phyloP scores from a whole-genome alignment of 108 stramenopile species.

The Aurantiochytrium sp. region DNA sequence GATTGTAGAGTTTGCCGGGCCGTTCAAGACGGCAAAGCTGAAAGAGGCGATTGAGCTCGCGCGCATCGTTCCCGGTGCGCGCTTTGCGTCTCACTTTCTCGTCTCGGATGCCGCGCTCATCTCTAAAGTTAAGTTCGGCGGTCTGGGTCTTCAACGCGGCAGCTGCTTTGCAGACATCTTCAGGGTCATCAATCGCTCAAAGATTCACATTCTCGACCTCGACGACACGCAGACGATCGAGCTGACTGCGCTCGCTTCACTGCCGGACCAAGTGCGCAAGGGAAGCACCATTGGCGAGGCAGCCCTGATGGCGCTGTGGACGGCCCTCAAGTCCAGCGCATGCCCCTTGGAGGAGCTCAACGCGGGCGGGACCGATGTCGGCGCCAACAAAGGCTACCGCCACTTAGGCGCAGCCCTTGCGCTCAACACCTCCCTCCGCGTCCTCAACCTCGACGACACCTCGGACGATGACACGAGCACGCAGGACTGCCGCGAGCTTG shows the following conservation, averaged over 20 bases:
- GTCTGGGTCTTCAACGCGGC: background rate
- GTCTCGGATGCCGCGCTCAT: background rate
- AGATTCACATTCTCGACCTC: background rate
- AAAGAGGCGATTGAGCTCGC: background rate
- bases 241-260: background rate
- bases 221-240: background rate
- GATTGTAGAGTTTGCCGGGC: background rate
- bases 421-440: background rate
- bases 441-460: background rate
- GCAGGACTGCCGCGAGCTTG: background rate
- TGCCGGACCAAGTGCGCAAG: background rate
- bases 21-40: background rate
- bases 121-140: background rate
- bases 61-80: background rate
- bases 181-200: background rate
- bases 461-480: background rate
- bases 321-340: background rate
- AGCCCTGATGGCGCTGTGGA: background rate
- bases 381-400: background rate
- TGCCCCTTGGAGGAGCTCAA: background rate
- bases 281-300: background rate
- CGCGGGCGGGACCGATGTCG: background rate
- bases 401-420: background rate
- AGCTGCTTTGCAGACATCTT: slow-evolving; percentile 2
- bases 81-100: background rate